These are phyloP conservation scores for Dryas octopetala DNA, from an alignment of 306 rosid genomes.

Conservation along the genomic window DNA sequence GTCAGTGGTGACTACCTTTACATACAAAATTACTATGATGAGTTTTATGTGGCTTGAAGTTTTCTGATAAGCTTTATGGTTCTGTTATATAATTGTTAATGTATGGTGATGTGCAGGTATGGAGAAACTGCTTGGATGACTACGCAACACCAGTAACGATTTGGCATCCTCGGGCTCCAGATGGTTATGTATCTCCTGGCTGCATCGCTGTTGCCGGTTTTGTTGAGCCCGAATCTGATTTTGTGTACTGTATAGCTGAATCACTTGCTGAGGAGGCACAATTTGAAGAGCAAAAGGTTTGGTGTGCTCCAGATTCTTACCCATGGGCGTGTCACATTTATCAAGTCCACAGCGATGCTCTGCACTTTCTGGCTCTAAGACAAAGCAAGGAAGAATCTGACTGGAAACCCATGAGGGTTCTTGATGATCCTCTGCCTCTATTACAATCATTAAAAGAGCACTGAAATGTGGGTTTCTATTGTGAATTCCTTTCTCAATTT, in stretches of 20 bases:
- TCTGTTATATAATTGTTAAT: background rate
- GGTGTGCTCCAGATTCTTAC: conserved; percentile 85
- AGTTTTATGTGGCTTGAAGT: background rate
- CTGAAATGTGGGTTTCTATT: conserved; percentile 3
- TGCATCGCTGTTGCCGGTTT: conserved; percentile 68
- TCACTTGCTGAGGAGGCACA: conserved; percentile 76
- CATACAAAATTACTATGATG: background rate
- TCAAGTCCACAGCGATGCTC: conserved; percentile 83
- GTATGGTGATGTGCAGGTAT: conserved; percentile 52
- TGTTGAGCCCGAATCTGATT: conserved; percentile 71
- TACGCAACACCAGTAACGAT: conserved; percentile 63
- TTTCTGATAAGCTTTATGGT: background rate
- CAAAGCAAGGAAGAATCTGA: conserved; percentile 70
- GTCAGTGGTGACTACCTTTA: background rate
- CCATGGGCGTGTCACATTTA: conserved; percentile 94
- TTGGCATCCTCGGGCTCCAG: conserved; percentile 96
- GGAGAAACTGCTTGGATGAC: conserved; percentile 92
- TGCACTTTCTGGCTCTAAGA: conserved; percentile 81
- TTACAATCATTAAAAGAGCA: conserved; percentile 35
- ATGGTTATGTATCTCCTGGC: conserved; percentile 84
- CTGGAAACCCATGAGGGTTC: conserved; percentile 73
- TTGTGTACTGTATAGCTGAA: conserved; percentile 62
- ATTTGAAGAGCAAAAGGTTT: conserved; percentile 79
- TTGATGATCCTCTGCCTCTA: conserved; percentile 49
- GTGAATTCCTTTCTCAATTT: background rate